Evolutionary conservation across 805 yeast species (phyloP), one percentile per base, ranked within the genome.

Genomic region (Isabelozyma heimii): DNA sequence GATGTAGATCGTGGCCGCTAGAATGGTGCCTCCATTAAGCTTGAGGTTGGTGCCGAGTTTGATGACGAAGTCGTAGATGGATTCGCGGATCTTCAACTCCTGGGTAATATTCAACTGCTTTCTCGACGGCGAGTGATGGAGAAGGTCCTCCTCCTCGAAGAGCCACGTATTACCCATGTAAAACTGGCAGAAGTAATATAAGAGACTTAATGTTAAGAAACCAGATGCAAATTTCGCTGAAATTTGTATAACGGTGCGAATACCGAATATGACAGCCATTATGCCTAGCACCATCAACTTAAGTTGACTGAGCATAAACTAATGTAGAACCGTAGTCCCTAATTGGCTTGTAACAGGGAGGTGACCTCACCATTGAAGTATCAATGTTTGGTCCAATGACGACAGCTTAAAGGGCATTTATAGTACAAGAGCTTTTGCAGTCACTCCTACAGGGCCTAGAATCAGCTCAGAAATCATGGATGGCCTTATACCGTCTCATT

Each of bases 11-110:
- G 77, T 69, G 10, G 79, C 73, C 0, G 76, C 75, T 30, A 70
- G 61, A n/a, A 73, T 72, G 40, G 78, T 72, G 27, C 65, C 55
- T 4, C 74, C 72, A 51, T 72, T 76, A 27, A 73, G 62, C 51
- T 70, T 72, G 40, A 73, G 60, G 38, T 53, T 56, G 3, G 72
- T 50, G 10, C 76, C 77, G 26, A 73, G 54, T 48, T 59, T 59
- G 15, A 73, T 61, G 15, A 73, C 55, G 51, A 73, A 73, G 42
- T 70, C 73, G 49, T 69, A 66, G 45, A 73, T 62, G 43, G 69
- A 59, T 49, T 73, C 75, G 15, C 75, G 59, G 4, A 62, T 62
- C 50, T 62, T 63, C 42, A 73, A 56, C 42, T 73, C 79, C 52
- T 72, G 77, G 10, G 66, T 52, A 1, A 70, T 56, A 4, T 70